Evolutionary conservation across 2,329 filamentous ascomycete species (phyloP), one percentile per base, ranked within the genome.

Genomic region (Pestalotiopsis sp.): DNA sequence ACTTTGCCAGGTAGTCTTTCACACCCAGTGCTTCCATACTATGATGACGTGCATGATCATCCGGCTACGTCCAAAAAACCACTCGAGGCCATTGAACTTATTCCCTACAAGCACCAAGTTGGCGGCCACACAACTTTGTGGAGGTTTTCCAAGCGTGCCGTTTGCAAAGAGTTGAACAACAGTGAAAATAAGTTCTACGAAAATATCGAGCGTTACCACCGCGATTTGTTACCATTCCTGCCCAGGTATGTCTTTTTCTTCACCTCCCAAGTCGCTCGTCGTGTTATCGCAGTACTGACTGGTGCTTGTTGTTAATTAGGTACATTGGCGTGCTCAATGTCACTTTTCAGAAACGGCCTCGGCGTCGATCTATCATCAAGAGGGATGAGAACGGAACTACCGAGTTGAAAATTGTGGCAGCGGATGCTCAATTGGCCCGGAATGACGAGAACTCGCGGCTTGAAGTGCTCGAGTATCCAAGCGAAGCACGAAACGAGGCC

Each of bases 151-250:
- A 91, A 94, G 73, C 90, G 95, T 75, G 96, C 96, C 67, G 95
- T 99, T 12, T 99, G 96, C 86, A 99, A 99, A 81, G 94, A 98
- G 81, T 88, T 99, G 76, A 99, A 97, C 80, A 99, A 97, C 79
- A 89, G 95, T 76, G 96, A 99, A 79, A 99, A 99, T 80, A 94
- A 97, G 81, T 99, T 99, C 78, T 99, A 99, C 80, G 96, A 99
- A 81, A 96, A 92, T 67, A 93, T 98, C 75, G 96, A 99, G 83
- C 90, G 90, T 76, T 90, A 93, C 73, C 95, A 99, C 80, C 93
- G 94, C 72, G 92, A 97, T 77, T 86, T 99, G 75, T 84, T 99
- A 69, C 90, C 92, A 57, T 99, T 98, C 78, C 86, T 99, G 72
- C 96, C 96, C 72, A 94, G 95, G 91, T 92, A 84, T 79, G 69